phyloP scores from a whole-genome alignment of 148 eudicot species.

The Vaccinium vitisidaea region DNA sequence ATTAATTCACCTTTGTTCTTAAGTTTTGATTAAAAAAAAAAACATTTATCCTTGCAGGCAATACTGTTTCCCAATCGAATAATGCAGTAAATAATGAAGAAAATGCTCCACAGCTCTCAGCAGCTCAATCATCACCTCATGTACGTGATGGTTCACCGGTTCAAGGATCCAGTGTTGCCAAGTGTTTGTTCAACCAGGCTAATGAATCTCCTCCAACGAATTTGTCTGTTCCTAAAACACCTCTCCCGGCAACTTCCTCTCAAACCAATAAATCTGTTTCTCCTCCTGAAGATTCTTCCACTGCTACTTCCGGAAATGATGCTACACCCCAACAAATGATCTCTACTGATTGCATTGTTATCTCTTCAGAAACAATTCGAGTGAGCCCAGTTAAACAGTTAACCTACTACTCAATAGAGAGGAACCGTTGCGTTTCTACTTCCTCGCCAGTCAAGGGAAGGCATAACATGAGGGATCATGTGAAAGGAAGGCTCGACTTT shows the following conservation, averaged over 20 bases:
- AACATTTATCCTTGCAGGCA: slow-evolving; percentile 29
- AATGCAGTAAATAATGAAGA: slow-evolving; percentile 23
- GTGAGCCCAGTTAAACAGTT: slow-evolving; percentile 74
- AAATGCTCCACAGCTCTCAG: slow-evolving; percentile 30
- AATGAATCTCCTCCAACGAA: slow-evolving; percentile 46
- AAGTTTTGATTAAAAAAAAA: neutral
- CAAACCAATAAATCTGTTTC: slow-evolving; percentile 59
- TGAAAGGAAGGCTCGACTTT: slow-evolving; percentile 88
- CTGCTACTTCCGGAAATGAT: slow-evolving; percentile 43
- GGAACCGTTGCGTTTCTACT: slow-evolving; percentile 54
- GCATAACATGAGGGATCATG: slow-evolving; percentile 57
- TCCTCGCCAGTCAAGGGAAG: slow-evolving; percentile 61
- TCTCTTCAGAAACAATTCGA: slow-evolving; percentile 68
- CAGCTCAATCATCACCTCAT: slow-evolving; percentile 26
- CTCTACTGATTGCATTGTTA: slow-evolving; percentile 64
- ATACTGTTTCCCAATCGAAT: slow-evolving; percentile 24
- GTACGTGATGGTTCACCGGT: slow-evolving; percentile 26
- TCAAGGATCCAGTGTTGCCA: slow-evolving; percentile 64
- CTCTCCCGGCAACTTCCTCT: slow-evolving; percentile 58
- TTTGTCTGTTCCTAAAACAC: slow-evolving; percentile 64
- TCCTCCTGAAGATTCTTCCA: slow-evolving; percentile 51
- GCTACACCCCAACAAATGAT: slow-evolving; percentile 42
- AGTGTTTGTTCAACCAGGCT: slow-evolving; percentile 57
- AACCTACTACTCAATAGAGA: slow-evolving; percentile 56
- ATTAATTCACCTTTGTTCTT: neutral